Conservation (phyloP, 2,329 filamentous ascomycete genomes). For the Cladosporium colombiae region DNA sequence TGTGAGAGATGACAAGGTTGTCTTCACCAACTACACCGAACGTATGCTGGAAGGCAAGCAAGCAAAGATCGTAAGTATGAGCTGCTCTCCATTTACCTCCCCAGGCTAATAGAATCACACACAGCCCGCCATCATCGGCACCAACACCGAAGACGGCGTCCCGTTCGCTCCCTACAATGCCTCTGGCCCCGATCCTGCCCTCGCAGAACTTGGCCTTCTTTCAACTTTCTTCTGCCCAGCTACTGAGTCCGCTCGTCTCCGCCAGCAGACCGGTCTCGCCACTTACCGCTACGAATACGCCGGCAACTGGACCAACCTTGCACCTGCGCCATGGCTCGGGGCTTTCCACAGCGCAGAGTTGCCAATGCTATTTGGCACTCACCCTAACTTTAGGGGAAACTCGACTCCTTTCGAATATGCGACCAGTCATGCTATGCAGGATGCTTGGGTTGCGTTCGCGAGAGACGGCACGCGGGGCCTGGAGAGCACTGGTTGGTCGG, state of each 20-base stretch:
- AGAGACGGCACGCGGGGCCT: constrained; percentile 30
- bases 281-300: constrained; percentile 37
- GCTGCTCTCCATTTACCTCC: not conserved
- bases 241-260: constrained; percentile 24
- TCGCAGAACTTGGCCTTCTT: constrained; percentile 21
- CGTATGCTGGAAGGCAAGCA: constrained; percentile 19
- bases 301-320: constrained; percentile 33
- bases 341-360: constrained; percentile 41
- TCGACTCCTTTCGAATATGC: constrained; percentile 25
- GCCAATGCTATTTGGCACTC: constrained; percentile 28
- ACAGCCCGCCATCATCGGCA: constrained; percentile 31
- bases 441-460: constrained; percentile 29
- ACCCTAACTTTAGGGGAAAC: constrained; percentile 24
- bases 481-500: constrained; percentile 24
- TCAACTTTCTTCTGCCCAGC: constrained; percentile 33
- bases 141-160: constrained; percentile 32
- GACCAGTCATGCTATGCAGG: constrained; percentile 30
- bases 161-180: constrained; percentile 17
- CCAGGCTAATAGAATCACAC: not conserved
- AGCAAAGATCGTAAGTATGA: constrained; percentile 19
- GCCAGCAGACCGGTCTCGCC: constrained; percentile 12
- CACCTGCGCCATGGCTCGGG: constrained; percentile 26
- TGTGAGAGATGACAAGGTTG: constrained; percentile 11
- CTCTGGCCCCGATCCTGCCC: constrained; percentile 23
- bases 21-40: constrained; percentile 17